phyloP scores from a whole-genome alignment of 2,329 filamentous ascomycete species.

The Clonostachys solani region DNA sequence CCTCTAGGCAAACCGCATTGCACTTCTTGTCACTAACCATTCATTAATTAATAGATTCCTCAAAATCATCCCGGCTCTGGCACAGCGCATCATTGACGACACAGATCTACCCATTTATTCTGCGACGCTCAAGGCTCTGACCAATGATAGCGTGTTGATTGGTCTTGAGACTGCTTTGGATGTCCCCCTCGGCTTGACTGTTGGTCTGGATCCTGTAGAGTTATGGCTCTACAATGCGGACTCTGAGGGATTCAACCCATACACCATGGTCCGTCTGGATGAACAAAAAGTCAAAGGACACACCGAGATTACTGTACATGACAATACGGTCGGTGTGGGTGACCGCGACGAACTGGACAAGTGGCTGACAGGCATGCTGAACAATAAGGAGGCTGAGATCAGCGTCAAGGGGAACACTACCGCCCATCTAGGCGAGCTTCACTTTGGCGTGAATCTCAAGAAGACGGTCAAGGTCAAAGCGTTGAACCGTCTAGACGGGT shows the following conservation, averaged over 20 bases:
- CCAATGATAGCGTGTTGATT: constrained; percentile 18
- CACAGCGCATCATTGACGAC: constrained; percentile 27
- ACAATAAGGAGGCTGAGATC: constrained; percentile 19
- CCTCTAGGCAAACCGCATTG: background rate
- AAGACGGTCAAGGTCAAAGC: constrained; percentile 28
- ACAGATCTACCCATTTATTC: constrained; percentile 24
- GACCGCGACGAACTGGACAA: constrained; percentile 26
- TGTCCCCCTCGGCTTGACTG: constrained; percentile 8
- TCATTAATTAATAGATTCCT: constrained; percentile 21
- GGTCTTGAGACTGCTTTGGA: constrained; percentile 20
- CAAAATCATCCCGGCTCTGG: constrained; percentile 31
- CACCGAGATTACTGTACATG: constrained; percentile 19
- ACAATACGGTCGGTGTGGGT: constrained; percentile 21
- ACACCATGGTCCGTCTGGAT: constrained; percentile 10
- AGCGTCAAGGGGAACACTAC: constrained; percentile 23
- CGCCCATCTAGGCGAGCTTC: constrained; percentile 27
- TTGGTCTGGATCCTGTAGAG: constrained; percentile 23
- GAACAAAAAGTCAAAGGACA: constrained; percentile 16
- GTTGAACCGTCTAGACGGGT: constrained; percentile 28
- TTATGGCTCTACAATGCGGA: constrained; percentile 27
- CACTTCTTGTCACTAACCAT: no score
- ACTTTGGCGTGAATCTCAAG: constrained; percentile 22
- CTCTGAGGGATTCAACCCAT: constrained; percentile 17
- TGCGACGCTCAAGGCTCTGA: constrained; percentile 19
- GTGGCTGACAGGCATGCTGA: constrained; percentile 26